Evolutionary conservation across 345 rosid genomes (phyloP).

Genomic region (Firmiana major): DNA sequence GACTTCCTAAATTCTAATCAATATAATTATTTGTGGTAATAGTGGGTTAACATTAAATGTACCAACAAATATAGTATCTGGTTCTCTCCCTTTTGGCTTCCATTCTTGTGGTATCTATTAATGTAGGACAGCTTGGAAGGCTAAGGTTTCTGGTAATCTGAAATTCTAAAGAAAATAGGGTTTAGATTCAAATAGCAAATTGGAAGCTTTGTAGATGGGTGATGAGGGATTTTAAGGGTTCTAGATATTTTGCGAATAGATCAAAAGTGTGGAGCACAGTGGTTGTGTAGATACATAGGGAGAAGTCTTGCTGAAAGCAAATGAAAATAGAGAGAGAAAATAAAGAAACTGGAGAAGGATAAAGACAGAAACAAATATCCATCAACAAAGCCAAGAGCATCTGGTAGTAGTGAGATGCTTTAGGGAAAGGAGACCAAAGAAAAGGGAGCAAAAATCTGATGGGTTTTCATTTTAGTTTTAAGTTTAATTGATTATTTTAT

Average conservation of each 20-base stretch:
- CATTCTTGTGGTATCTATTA: background rate
- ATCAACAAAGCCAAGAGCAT: background rate
- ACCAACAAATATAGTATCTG: background rate
- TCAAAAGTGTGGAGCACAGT: background rate
- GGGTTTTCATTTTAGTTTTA: background rate
- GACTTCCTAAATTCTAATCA: background rate
- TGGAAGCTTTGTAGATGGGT: background rate
- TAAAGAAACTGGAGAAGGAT: background rate
- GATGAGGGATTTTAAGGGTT: background rate
- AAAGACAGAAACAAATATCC: background rate
- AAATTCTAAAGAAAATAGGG: background rate
- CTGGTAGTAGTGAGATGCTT: background rate
- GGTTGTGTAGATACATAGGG: background rate
- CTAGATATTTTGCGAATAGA: background rate
- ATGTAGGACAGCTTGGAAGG: background rate
- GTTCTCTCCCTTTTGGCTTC: background rate
- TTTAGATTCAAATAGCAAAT: background rate
- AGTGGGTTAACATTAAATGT: background rate
- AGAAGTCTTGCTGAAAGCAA: background rate
- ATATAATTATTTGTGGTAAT: background rate
- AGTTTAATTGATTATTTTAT: background rate
- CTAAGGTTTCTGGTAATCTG: background rate
- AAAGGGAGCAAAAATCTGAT: background rate
- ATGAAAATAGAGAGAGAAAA: background rate
- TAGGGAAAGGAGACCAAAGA: constrained; percentile 6